Evolutionary conservation across 2,329 filamentous ascomycete genomes (phyloP).

Genomic region (Hymenoscyphus fraxineus): DNA sequence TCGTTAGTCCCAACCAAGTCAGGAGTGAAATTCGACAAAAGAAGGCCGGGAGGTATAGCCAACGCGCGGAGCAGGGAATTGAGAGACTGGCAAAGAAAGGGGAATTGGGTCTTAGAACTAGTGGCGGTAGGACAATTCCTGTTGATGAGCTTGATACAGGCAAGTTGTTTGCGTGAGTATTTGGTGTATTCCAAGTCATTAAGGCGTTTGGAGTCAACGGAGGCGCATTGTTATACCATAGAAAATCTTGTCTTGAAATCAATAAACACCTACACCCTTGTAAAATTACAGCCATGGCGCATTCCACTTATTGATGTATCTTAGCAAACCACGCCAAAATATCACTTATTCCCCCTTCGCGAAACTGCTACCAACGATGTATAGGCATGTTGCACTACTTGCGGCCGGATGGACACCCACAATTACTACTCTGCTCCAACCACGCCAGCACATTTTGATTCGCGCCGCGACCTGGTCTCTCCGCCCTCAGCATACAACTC

Average conservation of each 20-base stretch:
- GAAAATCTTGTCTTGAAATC: not conserved
- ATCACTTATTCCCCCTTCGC: no score
- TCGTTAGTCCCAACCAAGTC: constrained; percentile 93
- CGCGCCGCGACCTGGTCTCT: no score
- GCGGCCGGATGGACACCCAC: no score
- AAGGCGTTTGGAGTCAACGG: constrained; percentile 4
- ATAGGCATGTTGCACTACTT: no score
- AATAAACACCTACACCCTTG: not conserved
- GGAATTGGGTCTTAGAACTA: constrained; percentile 69
- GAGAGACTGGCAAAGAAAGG: constrained; percentile 72
- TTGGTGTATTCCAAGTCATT: not conserved
- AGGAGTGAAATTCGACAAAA: constrained; percentile 72
- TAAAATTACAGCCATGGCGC: not conserved
- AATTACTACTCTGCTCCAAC: no score
- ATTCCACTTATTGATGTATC: not conserved
- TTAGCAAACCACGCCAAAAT: no score
- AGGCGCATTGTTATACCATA: not conserved
- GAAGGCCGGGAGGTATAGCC: constrained; percentile 75
- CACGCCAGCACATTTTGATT: no score
- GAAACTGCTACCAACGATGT: no score
- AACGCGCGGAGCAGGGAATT: constrained; percentile 67
- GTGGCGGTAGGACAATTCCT: constrained; percentile 58
- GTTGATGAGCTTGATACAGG: constrained; percentile 72
- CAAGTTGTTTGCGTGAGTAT: constrained; percentile 64
- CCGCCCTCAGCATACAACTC: no score